These are phyloP conservation scores for Saururus chinensis DNA, from an alignment of 164 flowering plant species.

Conservation along the genomic window DNA sequence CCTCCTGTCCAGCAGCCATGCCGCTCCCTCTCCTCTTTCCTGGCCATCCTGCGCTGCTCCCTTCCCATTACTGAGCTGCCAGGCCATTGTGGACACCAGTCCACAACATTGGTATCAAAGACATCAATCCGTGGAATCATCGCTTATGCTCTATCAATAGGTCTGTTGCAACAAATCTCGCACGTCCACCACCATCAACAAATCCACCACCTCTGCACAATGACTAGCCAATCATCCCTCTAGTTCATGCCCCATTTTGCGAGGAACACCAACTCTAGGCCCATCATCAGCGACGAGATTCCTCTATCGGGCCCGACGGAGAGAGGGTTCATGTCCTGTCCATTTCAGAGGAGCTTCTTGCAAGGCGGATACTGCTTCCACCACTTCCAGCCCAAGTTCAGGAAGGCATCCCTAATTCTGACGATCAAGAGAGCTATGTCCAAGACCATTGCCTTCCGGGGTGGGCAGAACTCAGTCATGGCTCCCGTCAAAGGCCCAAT, in stretches of 20 bases:
- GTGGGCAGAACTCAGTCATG: conserved; percentile 22
- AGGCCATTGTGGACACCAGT: too few species aligned
- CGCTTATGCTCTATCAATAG: too few species aligned
- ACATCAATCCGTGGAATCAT: too few species aligned
- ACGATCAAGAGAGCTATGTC: conserved; percentile 33
- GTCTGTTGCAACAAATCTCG: too few species aligned
- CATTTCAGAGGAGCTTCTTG: conserved; percentile 45
- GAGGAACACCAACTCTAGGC: conserved; percentile 19
- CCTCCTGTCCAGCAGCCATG: too few species aligned
- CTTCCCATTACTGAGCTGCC: too few species aligned
- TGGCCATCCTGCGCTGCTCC: too few species aligned
- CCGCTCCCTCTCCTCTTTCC: too few species aligned
- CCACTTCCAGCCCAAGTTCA: conserved; percentile 15
- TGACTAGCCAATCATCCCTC: too few species aligned
- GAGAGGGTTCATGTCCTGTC: conserved; percentile 70
- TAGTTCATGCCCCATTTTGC: conserved; percentile 49
- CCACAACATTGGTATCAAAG: too few species aligned
- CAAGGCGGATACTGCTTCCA: conserved; percentile 15
- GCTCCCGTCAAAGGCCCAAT: conserved; percentile 19
- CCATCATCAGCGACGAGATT: conserved; percentile 2
- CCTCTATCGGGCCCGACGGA: conserved; percentile 45
- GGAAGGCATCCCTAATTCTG: conserved; percentile 24
- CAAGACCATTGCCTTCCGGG: conserved; percentile 11
- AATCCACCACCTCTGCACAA: too few species aligned
- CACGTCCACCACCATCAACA: too few species aligned